A percentile compares a stretch with the other conserved stretches of the same genome.
Evolutionary conservation across 2,329 filamentous ascomycete species (phyloP).

Genomic region (Monilinia fructigena): DNA sequence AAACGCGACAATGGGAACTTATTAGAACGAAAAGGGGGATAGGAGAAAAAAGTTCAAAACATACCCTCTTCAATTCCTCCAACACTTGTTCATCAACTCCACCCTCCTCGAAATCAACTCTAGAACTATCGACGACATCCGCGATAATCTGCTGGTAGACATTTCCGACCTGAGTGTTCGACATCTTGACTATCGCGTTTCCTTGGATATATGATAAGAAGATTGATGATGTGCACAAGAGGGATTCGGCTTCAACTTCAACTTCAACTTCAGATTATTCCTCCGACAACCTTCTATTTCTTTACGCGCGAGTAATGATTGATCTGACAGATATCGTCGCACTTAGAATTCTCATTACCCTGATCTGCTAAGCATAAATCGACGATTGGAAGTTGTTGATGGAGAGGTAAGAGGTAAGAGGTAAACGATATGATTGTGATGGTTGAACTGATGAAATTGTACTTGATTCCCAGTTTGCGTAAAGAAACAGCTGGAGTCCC

Average conservation of each 20-base stretch:
- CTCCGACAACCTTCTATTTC: not conserved
- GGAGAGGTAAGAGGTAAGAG: constrained; percentile 1
- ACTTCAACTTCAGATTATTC: not conserved
- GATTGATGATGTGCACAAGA: not conserved
- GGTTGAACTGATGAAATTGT: not conserved
- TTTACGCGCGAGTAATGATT: constrained; percentile 13
- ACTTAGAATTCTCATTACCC: not conserved
- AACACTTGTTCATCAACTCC: constrained; percentile 86
- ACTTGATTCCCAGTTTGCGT: constrained; percentile 5
- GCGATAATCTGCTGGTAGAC: constrained; percentile 78
- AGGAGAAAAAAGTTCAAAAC: constrained; percentile 41
- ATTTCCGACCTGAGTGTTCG: constrained; percentile 51
- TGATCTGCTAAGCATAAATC: not conserved
- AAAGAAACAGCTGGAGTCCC: not conserved
- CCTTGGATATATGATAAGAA: constrained; percentile 13
- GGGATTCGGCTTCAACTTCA: not conserved
- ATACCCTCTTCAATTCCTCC: constrained; percentile 83
- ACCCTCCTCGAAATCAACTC: constrained; percentile 94
- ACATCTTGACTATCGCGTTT: constrained; percentile 34
- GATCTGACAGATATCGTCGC: constrained; percentile 10
- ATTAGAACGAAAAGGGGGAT: not conserved
- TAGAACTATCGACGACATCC: constrained; percentile 87
- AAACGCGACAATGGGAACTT: constrained; percentile 12
- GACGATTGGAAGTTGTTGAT: constrained; percentile 3
- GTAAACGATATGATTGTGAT: not conserved